phyloP scores from a whole-genome alignment of 306 rosid genomes.

The Cicer pinnatifidum region DNA sequence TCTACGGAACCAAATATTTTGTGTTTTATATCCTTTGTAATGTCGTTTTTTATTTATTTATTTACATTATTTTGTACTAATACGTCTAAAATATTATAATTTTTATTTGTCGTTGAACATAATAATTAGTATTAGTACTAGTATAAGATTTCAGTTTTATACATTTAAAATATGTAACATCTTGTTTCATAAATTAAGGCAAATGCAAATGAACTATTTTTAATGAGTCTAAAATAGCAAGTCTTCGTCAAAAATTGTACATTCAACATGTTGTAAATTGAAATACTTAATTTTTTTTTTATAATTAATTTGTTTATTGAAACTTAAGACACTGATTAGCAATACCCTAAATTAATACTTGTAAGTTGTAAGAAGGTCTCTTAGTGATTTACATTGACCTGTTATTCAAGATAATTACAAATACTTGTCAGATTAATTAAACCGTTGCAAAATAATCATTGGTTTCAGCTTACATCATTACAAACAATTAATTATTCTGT shows the following conservation, averaged over 20 bases:
- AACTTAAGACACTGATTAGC: too few species aligned
- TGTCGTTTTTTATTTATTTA: background rate
- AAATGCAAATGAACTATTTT: too few species aligned
- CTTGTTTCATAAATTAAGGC: background rate
- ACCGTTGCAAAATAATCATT: constrained; percentile 9
- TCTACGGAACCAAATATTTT: too few species aligned
- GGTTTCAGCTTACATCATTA: constrained; percentile 34
- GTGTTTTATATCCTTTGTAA: too few species aligned
- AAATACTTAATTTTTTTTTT: too few species aligned
- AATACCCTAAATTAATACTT: background rate
- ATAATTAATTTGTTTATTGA: too few species aligned
- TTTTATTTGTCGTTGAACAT: background rate
- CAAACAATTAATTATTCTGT: constrained; percentile 17
- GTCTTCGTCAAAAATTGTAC: too few species aligned
- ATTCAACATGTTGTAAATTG: too few species aligned
- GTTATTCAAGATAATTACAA: background rate
- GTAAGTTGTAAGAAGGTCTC: background rate
- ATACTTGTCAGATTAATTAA: background rate
- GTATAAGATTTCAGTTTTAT: background rate
- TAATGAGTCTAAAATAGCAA: too few species aligned
- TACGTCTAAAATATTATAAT: background rate
- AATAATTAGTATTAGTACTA: background rate
- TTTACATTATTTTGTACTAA: background rate
- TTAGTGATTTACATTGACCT: constrained; percentile 16
- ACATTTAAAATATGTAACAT: background rate